Conservation (phyloP, 441 rosid genomes). For the Raphanus hybrid region DNA sequence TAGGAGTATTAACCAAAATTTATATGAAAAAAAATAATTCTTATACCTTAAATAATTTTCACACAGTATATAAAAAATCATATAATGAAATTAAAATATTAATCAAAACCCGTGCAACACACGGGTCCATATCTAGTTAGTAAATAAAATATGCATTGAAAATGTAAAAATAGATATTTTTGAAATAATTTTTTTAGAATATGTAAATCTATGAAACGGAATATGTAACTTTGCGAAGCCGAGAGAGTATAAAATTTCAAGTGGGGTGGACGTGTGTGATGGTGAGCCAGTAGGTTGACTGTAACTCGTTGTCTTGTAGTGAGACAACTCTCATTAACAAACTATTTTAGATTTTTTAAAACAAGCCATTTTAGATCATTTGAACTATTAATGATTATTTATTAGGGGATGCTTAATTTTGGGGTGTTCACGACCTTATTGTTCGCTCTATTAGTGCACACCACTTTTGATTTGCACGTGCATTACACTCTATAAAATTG, state of each 20-base stretch:
- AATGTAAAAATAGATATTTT: too few species aligned
- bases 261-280: slow-evolving; percentile 36
- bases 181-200: too few species aligned
- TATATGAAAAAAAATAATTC: too few species aligned
- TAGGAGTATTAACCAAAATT: too few species aligned
- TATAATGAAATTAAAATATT: too few species aligned
- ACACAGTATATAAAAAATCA: too few species aligned
- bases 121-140: too few species aligned
- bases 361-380: not conserved
- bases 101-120: too few species aligned
- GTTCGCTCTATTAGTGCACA: slow-evolving; percentile 24
- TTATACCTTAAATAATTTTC: too few species aligned
- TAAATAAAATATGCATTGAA: too few species aligned
- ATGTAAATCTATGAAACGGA: too few species aligned
- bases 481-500: slow-evolving; percentile 19
- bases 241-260: not conserved
- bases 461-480: slow-evolving; percentile 34
- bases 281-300: slow-evolving; percentile 37
- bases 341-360: not conserved
- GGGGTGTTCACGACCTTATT: slow-evolving; percentile 34
- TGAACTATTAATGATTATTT: not conserved
- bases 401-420: slow-evolving; percentile 16
- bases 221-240: too few species aligned
- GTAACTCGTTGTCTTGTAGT: slow-evolving; percentile 39
- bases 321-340: slow-evolving; percentile 32